Percentiles rank a stretch among this genome's conserved stretches.
Evolutionary conservation across 306 rosid genomes (phyloP).

Genomic region (Rosa chinensis): DNA sequence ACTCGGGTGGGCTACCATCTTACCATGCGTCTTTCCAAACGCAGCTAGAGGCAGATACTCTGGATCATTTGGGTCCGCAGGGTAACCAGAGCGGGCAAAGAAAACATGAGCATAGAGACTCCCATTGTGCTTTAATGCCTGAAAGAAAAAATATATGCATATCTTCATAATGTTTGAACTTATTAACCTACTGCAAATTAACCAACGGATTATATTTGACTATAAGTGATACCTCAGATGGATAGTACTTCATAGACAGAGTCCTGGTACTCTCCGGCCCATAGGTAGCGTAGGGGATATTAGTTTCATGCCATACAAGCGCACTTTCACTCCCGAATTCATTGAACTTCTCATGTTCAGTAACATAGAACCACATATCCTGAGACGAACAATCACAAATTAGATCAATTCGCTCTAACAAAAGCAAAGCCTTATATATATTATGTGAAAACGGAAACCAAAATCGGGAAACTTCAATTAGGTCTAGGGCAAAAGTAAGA

Average conservation of each 20-base stretch:
- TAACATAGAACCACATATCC: constrained; percentile 96
- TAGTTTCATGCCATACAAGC: constrained; percentile 90
- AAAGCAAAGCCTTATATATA: background rate
- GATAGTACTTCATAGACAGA: constrained; percentile 58
- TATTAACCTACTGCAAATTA: background rate
- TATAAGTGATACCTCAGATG: constrained; percentile 64
- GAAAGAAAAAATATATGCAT: constrained; percentile 22
- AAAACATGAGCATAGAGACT: constrained; percentile 81
- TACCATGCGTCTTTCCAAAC: constrained; percentile 76
- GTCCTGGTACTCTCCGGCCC: constrained; percentile 64
- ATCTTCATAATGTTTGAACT: constrained; percentile 6
- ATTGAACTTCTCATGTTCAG: constrained; percentile 70
- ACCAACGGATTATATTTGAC: background rate
- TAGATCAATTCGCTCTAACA: background rate
- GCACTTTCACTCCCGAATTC: constrained; percentile 73
- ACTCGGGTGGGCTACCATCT: constrained; percentile 16
- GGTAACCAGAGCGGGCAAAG: constrained; percentile 85
- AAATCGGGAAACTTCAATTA: background rate
- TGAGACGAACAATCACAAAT: constrained; percentile 29
- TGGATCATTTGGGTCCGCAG: constrained; percentile 86
- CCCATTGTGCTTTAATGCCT: constrained; percentile 82
- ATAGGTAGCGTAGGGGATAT: constrained; percentile 82
- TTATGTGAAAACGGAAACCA: background rate
- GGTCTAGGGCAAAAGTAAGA: background rate
- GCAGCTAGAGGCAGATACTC: constrained; percentile 77